Evolutionary conservation across 2,329 filamentous ascomycete species (phyloP).

Genomic region (Nectriaceae sp.): DNA sequence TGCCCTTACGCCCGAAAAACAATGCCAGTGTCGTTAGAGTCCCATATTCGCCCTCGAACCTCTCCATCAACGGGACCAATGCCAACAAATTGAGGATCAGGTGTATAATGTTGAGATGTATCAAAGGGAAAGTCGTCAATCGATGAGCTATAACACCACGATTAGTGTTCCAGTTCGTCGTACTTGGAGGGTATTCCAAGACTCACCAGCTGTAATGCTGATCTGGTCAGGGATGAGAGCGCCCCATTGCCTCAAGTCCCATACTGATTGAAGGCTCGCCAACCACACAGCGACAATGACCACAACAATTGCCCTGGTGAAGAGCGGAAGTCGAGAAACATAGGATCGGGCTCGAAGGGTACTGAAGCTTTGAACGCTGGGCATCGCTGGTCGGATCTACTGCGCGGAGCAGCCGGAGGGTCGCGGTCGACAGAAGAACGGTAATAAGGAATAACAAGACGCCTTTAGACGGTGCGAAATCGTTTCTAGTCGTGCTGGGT

Average conservation of each 20-base stretch:
- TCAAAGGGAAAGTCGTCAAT: slow-evolving; percentile 86
- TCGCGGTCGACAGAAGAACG: background rate
- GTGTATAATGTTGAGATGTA: slow-evolving; percentile 83
- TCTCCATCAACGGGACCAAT: slow-evolving; percentile 83
- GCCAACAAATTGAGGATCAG: slow-evolving; percentile 77
- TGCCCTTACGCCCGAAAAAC: slow-evolving; percentile 87
- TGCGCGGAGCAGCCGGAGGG: slow-evolving; percentile 27
- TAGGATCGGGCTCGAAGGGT: slow-evolving; percentile 77
- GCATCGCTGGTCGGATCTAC: slow-evolving; percentile 30
- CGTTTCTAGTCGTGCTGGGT: no score
- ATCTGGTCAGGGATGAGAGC: slow-evolving; percentile 77
- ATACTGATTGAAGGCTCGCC: slow-evolving; percentile 67
- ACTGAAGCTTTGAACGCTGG: slow-evolving; percentile 56
- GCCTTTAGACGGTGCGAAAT: background rate
- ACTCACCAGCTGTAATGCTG: slow-evolving; percentile 66
- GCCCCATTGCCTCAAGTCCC: slow-evolving; percentile 76
- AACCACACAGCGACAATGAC: slow-evolving; percentile 66
- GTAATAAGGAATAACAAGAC: background rate
- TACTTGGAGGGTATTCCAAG: background rate
- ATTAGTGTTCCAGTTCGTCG: background rate
- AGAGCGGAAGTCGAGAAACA: slow-evolving; percentile 80
- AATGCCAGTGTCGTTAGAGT: slow-evolving; percentile 85
- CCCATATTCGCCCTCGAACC: slow-evolving; percentile 91
- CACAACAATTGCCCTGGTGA: slow-evolving; percentile 72
- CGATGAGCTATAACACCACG: slow-evolving; percentile 52